Base-by-base conservation (phyloP, 192 early-diverging fungal genomes). In the Rhizophagus clarus region DNA sequence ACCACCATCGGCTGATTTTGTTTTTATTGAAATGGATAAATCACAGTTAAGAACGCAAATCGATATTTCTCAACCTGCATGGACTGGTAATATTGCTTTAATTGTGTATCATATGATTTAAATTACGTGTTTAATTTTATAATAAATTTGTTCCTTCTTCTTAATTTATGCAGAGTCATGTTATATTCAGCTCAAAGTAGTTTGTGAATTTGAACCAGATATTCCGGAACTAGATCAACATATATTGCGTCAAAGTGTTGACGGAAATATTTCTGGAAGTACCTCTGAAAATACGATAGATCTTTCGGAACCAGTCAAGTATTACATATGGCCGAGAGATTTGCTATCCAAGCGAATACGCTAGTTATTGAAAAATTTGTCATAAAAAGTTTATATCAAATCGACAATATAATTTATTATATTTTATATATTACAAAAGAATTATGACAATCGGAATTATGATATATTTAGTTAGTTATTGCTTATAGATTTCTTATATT, bases 41-140 rank as follows among this genome's bases (percentile, higher is more conserved):
- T 61, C 37, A 61, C 77, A 71, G 22, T 34, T 79, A 20, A 64
- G 45, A 70, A 79, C 77, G 29, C 68, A 51, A 29, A 70, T 79
- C 3, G 77, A 79, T 15, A 79, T 79, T 40, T 79, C 77, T 61
- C 77, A 70, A 60, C 51, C 67, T 11, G 24, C 77, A 11, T 79
- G 77, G 77, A 71, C 77, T n/a, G 67, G 67, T 79, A 60, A 32
- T 61, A 76, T 73, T 11, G 14, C 26, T 22, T 15, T 66, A 45
- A 28, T 5, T 42, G 9, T 4, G 22, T 76, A 14, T 22, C 8
- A 76, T 62, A 20, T 10, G 63, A 62, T 26, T 74, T 15, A 61
- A 11, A 2, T n/a, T n/a, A 17, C 22, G 20, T 45, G 1, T 14
- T 42, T 56, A 22, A 17, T 42, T 66, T 67, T 45, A 32, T 45